Base-by-base conservation (phyloP, 139 green algal species). In the Chlorella sp. region DNA sequence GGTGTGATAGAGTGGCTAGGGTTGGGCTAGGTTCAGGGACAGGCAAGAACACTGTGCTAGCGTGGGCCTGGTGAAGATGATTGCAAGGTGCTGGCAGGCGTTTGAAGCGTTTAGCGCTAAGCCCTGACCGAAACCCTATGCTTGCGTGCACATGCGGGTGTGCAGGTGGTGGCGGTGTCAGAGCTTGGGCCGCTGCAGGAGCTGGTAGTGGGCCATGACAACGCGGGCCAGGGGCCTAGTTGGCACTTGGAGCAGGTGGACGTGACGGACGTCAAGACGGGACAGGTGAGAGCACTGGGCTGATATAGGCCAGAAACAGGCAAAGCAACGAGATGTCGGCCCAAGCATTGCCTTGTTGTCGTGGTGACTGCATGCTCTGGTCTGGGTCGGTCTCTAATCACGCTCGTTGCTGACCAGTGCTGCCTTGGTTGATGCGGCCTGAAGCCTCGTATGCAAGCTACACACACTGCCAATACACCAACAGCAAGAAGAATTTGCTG, bases 231-330 rank as follows among this genome's bases (percentile, higher is more conserved):
- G n/a, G 72, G 70, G 2, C 65, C 81, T 27, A 69, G 34, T 0
- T 92, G 87, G 87, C 82, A 89, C 69, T 62, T 90, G 66, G 82
- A 87, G 67, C 73, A 76, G 71, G 74, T 83, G 29, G 81, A 83
- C 30, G 64, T 86, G 71, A 83, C 71, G 5, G 75, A 86, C 74
- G 23, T 50, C 66, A 71, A 62, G 62, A 83, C 60, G 1, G 75
- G 75, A 23, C 63, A 78, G 78, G 77, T 83, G 64, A 64, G 76
- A 20, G 42, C 42, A 55, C 42, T 55, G 42, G 42, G n/a, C n/a
- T n/a, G n/a, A n/a, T n/a, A n/a, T n/a, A n/a, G n/a, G n/a, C n/a
- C n/a, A n/a, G n/a, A n/a, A n/a, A n/a, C n/a, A n/a, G n/a, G n/a
- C n/a, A n/a, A n/a, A n/a, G n/a, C n/a, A n/a, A n/a, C n/a, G n/a